Base-by-base conservation (phyloP, 2,329 filamentous ascomycete species). In the Chaetomium strumarium region DNA sequence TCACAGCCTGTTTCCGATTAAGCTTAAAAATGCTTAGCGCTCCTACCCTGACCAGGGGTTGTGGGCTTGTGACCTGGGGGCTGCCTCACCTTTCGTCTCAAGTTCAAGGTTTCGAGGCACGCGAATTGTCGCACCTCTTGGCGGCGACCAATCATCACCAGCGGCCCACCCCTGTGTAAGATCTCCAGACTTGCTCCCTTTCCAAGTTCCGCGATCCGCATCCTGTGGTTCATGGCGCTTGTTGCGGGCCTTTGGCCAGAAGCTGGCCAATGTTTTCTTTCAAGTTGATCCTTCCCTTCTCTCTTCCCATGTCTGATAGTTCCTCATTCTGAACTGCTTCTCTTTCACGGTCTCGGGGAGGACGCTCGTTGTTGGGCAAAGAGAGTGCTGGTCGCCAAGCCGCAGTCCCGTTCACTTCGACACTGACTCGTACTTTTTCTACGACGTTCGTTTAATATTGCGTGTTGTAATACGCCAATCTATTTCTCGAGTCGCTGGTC, bases 21-120 rank as follows among this genome's bases (percentile, higher is more conserved):
- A 34, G 13, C 24, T 24, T 12, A 34, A 34, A 34, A 14, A 34
- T n/a, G 33, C 33, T 14, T 34, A 11, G 11, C 10, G 14, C 4
- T n/a, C 13, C 3, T 3, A n/a, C 17, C 34, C 19, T 31, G 20
- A 20, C 46, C 42, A 40, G 30, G 49, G 49, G 43, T 16, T 33
- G 20, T 8, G 33, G 31, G 40, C 37, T 11, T 33, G 47, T 20
- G n/a, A n/a, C n/a, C n/a, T n/a, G n/a, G n/a, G n/a, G n/a, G n/a
- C 30, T 41, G 51, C 38, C 36, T 50, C 58, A 53, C 37, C 49
- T 34, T 51, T 50, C 59, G 59, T 61, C 59, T 61, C 59, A 61
- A 57, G 52, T 59, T 46, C 47, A 55, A 49, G 58, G 55, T 42
- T 41, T 46, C 20, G 52, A 24, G 19, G 30, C 51, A 53, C 19